Evolutionary conservation across 805 yeast genomes (phyloP), one percentile per base, ranked within the genome.

Genomic region (Wickerhamomyces bisporus): DNA sequence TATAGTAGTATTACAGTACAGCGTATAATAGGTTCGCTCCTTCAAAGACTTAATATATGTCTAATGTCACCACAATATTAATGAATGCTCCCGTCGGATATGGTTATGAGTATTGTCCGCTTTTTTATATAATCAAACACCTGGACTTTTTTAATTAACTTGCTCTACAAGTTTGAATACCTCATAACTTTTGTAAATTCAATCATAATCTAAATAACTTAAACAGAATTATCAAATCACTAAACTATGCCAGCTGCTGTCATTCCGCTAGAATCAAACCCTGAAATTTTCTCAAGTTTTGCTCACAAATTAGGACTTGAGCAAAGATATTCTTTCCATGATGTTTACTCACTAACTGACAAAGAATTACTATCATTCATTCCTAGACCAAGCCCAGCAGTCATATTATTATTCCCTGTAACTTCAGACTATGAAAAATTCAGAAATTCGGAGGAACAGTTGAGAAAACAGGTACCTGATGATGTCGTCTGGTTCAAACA

Each of bases 221-320:
- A n/a, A n/a, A n/a, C n/a, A n/a, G n/a, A 27, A 20, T 21, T 21
- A 10, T 21, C 24, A 7, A 21, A 7, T 10, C 7, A 21, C 10
- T 21, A 11, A 9, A 36, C 12, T 10, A 40, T 37, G 41, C 19
- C 39, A n/a, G 14, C 35, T 24, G 43, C 80, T 12, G 91, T 86
- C 13, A 79, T 88, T 11, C 98, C 98, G 3, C 63, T 91, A 25
- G 98, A 93, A 57, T 85, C 94, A 7, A 86, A 88, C 50, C 98
- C 98, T 0, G 81, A 72, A 9, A 77, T 91, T 6, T 89, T 91
- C 64, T 75, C 83, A 8, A 65, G 65, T 1, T 79, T 87, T 49
- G 84, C 88, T 2, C 68, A 64, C 24, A 70, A 70, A 18, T 57
- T 93, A 29, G 97, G 97, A 0, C 65, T 89, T 5, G 57, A 78